Conservation (phyloP, 2,329 filamentous ascomycete species). For the Cordyceps sp. region DNA sequence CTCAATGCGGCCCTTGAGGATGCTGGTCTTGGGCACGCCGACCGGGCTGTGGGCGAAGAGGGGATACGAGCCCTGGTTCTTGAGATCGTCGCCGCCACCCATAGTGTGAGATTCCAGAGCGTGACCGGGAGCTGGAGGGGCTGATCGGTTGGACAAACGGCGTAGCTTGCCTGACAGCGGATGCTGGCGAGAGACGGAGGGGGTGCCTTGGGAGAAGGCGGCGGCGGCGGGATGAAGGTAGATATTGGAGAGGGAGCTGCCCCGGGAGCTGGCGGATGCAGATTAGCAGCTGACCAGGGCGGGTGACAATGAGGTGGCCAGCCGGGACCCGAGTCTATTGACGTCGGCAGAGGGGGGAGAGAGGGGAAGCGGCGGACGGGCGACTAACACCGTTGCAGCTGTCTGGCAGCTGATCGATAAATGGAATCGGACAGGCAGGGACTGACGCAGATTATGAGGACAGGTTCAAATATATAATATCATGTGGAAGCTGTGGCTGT, state of each 20-base stretch:
- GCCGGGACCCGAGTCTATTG: too few relatives aligned
- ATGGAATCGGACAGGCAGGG: too few relatives aligned
- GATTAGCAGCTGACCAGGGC: slow-evolving; percentile 8
- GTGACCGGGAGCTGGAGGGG: slow-evolving; percentile 16
- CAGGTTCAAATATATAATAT: too few relatives aligned
- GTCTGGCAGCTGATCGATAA: too few relatives aligned
- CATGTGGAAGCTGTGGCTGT: too few relatives aligned
- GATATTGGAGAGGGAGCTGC: slow-evolving; percentile 8
- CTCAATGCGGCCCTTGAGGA: slow-evolving; percentile 70
- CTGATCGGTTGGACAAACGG: slow-evolving; percentile 19
- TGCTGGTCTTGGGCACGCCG: slow-evolving; percentile 67
- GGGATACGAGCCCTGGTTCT: slow-evolving; percentile 33
- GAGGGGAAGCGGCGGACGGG: too few relatives aligned
- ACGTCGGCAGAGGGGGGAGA: too few relatives aligned
- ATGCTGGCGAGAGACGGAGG: slow-evolving; percentile 6
- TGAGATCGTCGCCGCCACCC: slow-evolving; percentile 31
- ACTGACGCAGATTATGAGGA: too few relatives aligned
- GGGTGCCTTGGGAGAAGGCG: too few relatives aligned
- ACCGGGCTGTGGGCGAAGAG: slow-evolving; percentile 33
- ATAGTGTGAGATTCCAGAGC: slow-evolving; percentile 19
- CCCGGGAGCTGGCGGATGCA: slow-evolving; percentile 6
- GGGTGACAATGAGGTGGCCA: slow-evolving; percentile 1
- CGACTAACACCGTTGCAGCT: too few relatives aligned
- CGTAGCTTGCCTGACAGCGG: slow-evolving; percentile 10
- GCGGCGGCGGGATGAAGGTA: slow-evolving; percentile 7